Percentiles rank a stretch among this genome's conserved stretches.
phyloP scores from a whole-genome alignment of 2,329 filamentous ascomycete genomes.

The Davidsoniella virescens region DNA sequence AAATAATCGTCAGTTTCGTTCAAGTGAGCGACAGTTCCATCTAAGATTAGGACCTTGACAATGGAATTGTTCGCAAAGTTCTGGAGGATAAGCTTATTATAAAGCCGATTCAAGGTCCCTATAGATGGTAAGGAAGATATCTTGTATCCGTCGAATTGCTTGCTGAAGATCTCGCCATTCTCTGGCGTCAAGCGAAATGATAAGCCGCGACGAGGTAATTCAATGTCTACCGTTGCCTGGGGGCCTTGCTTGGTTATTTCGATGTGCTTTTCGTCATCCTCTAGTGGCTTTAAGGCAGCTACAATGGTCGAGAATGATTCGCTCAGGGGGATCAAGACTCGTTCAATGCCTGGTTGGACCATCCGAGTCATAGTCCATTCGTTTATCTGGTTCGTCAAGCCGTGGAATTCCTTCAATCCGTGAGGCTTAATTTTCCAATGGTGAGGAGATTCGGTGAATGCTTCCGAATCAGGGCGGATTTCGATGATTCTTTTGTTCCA shows the following conservation, averaged over 20 bases:
- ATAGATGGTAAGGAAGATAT: slow-evolving; percentile 31
- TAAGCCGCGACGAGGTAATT: slow-evolving; percentile 31
- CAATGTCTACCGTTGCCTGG: slow-evolving; percentile 21
- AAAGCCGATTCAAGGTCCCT: slow-evolving; percentile 32
- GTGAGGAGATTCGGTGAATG: slow-evolving; percentile 16
- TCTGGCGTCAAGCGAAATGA: slow-evolving; percentile 26
- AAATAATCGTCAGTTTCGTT: background rate
- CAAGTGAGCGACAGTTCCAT: background rate
- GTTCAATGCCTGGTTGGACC: background rate
- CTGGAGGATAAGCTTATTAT: slow-evolving; percentile 31
- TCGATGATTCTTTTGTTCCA: slow-evolving; percentile 17
- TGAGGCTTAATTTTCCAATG: slow-evolving; percentile 17
- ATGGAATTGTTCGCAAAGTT: slow-evolving; percentile 12
- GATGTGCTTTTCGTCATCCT: slow-evolving; percentile 1
- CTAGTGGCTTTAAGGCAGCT: background rate
- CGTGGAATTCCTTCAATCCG: too few species aligned
- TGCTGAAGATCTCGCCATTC: slow-evolving; percentile 23
- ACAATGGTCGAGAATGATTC: background rate
- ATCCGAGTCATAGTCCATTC: background rate
- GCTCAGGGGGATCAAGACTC: background rate
- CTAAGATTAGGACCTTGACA: slow-evolving; percentile 23
- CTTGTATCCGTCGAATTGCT: slow-evolving; percentile 32
- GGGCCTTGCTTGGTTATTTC: background rate
- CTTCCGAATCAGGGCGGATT: slow-evolving; percentile 17
- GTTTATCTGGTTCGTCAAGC: too few species aligned